A percentile compares a stretch with the other conserved stretches of the same genome.
Evolutionary conservation across 2,329 filamentous ascomycete genomes (phyloP).

Genomic region (Lasiodiplodia gonubiensis): DNA sequence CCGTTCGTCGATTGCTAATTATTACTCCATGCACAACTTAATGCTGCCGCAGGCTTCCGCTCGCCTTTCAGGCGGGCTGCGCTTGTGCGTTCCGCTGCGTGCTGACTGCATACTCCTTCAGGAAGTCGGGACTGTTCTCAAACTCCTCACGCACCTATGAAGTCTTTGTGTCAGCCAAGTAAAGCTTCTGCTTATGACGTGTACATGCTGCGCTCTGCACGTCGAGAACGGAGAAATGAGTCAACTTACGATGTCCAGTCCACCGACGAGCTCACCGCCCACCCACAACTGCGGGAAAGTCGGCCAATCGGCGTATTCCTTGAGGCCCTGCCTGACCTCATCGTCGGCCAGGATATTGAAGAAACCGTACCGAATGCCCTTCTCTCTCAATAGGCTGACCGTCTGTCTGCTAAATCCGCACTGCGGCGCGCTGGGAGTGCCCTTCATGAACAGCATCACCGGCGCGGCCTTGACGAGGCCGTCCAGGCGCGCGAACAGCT

Average conservation of each 20-base stretch:
- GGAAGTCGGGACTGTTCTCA: constrained; percentile 79
- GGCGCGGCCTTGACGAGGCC: constrained; percentile 93
- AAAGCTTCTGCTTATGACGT: background rate
- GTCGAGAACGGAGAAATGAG: constrained; percentile 1
- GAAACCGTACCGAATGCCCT: constrained; percentile 94
- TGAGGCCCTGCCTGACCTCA: constrained; percentile 93
- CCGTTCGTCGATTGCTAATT: background rate
- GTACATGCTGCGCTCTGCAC: background rate
- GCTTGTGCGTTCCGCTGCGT: constrained; percentile 32
- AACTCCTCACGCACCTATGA: constrained; percentile 90
- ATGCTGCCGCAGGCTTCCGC: background rate
- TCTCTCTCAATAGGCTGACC: constrained; percentile 83
- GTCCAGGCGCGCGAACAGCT: constrained; percentile 77
- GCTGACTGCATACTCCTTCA: constrained; percentile 70
- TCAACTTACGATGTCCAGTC: constrained; percentile 21
- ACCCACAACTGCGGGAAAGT: constrained; percentile 97
- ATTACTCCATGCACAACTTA: constrained; percentile 1
- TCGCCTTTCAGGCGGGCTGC: constrained; percentile 31
- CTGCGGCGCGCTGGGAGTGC: constrained; percentile 84
- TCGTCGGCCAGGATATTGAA: constrained; percentile 99
- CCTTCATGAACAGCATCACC: constrained; percentile 99
- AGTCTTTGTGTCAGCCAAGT: constrained; percentile 35
- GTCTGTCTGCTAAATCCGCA: constrained; percentile 93
- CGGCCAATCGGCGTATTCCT: constrained; percentile 98
- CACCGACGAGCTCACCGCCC: constrained; percentile 82